phyloP scores from a whole-genome alignment of 108 stramenopile species.

The Nitzschia sp. region DNA sequence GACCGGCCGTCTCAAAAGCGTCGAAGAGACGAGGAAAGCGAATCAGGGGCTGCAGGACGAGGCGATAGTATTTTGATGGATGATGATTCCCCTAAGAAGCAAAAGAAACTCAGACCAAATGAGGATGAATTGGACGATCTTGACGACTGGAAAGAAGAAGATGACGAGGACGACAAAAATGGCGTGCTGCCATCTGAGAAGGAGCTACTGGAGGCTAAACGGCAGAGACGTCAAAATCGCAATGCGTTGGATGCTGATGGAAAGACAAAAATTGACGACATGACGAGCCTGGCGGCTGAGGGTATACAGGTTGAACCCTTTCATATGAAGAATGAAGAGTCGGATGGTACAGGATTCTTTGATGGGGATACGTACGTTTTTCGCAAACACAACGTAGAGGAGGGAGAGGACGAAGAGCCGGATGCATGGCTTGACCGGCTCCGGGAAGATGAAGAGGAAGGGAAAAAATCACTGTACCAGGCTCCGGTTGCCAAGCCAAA shows the following conservation, averaged over 20 bases:
- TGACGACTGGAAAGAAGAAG: constrained; percentile 48
- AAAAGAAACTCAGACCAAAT: constrained; percentile 15
- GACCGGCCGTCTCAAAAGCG: background rate
- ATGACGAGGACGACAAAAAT: constrained; percentile 26
- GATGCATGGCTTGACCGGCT: constrained; percentile 81
- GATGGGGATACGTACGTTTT: constrained; percentile 87
- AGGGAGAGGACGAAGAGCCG: constrained; percentile 55
- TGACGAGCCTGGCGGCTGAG: constrained; percentile 44
- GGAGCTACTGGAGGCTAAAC: constrained; percentile 39
- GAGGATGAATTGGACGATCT: constrained; percentile 49
- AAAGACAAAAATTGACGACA: constrained; percentile 16
- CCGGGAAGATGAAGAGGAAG: constrained; percentile 33
- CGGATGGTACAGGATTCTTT: constrained; percentile 82
- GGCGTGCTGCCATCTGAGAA: constrained; percentile 15
- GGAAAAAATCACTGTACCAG: background rate
- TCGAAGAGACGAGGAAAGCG: background rate
- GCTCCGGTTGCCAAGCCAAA: constrained; percentile 21
- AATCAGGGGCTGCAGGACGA: no score
- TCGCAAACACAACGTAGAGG: constrained; percentile 37
- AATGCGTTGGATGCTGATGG: constrained; percentile 11
- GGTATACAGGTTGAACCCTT: constrained; percentile 72
- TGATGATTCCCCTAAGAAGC: background rate
- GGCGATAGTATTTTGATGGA: no score
- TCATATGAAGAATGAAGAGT: constrained; percentile 77
- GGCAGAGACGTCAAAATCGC: constrained; percentile 30